phyloP scores from a whole-genome alignment of 768 basidiomycete genomes.

The Dioszegia crocea region DNA sequence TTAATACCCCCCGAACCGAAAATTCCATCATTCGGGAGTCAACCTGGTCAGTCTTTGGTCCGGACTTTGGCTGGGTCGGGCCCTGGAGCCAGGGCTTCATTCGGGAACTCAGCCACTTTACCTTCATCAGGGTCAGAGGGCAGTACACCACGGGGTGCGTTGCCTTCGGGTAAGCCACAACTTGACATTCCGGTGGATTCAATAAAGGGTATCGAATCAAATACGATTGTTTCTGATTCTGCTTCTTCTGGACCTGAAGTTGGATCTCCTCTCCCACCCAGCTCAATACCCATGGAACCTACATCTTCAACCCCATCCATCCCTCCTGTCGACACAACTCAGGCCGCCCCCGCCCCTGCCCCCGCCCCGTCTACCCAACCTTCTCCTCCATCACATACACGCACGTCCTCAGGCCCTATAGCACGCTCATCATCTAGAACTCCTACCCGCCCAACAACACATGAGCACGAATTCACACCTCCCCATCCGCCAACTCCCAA shows the following conservation, averaged over 20 bases:
- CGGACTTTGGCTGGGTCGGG: neutral
- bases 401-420: constrained; percentile 1
- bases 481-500: neutral
- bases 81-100: neutral
- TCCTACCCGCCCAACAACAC: neutral
- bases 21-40: neutral
- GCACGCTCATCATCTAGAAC: constrained; percentile 10
- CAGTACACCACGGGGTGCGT: neutral
- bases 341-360: no score
- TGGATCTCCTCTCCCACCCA: constrained; percentile 14
- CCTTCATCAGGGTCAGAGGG: neutral
- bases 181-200: no score
- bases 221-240: no score
- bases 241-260: no score
- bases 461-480: neutral
- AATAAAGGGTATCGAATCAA: no score
- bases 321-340: neutral
- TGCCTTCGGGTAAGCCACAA: no score
- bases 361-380: neutral
- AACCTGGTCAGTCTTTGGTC: neutral
- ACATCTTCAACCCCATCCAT: neutral
- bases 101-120: neutral
- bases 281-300: constrained; percentile 15
- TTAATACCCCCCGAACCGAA: neutral
- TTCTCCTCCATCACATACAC: constrained; percentile 12